These are phyloP conservation scores for Rhodofomes roseus DNA, from an alignment of 1,284 basidiomycete genomes.

Conservation along the genomic window DNA sequence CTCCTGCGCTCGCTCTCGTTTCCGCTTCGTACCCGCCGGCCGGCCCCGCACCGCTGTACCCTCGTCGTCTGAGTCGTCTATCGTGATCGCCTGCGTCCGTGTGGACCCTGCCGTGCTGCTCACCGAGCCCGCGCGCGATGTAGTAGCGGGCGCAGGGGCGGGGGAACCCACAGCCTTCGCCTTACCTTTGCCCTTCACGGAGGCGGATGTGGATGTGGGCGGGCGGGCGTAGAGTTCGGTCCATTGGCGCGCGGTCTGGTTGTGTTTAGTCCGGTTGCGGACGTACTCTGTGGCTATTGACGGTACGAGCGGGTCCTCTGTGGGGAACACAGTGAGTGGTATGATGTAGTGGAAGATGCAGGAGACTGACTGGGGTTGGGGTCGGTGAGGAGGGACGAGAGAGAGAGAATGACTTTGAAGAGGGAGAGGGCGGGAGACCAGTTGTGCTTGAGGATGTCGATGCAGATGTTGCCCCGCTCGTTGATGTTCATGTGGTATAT, in stretches of 20 bases:
- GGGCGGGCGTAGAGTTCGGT: conserved; percentile 58
- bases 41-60: conserved; percentile 9
- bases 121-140: conserved; percentile 12
- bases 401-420: conserved; percentile 87
- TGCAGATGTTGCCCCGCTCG: conserved; percentile 68
- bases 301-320: conserved; percentile 74
- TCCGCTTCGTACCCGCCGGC: conserved; percentile 22
- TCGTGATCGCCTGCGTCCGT: conserved; percentile 35
- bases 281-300: conserved; percentile 69
- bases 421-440: conserved; percentile 91
- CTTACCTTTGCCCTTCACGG: conserved; percentile 33
- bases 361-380: conserved; percentile 79
- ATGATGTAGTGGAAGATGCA: not conserved
- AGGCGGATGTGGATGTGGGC: conserved; percentile 21
- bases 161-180: conserved; percentile 15
- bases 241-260: conserved; percentile 62
- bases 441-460: conserved; percentile 83
- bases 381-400: conserved; percentile 84
- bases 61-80: conserved; percentile 50
- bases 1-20: conserved; percentile 18
- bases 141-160: conserved; percentile 10
- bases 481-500: conserved; percentile 95
- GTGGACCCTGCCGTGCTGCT: conserved; percentile 16
- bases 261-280: conserved; percentile 60
- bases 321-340: not conserved